Conservation (phyloP, 441 rosid genomes). For the Flueggea neowawraea region DNA sequence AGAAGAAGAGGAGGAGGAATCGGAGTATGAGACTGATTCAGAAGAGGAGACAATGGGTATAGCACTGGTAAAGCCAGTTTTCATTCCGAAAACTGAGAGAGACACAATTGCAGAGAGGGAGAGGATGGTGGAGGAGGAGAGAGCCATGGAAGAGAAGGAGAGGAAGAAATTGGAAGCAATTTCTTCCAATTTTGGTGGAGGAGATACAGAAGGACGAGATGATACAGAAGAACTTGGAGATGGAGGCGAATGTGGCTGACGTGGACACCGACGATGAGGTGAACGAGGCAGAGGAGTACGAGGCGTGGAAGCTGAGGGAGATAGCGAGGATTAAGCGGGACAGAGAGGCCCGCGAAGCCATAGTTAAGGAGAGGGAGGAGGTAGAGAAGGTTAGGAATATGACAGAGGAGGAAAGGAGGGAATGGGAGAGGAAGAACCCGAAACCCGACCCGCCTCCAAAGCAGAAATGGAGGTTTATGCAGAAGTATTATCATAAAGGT, state of each 20-base stretch:
- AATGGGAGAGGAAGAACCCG: slow-evolving; percentile 91
- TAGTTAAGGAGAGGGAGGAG: slow-evolving; percentile 84
- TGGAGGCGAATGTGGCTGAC: slow-evolving; percentile 68
- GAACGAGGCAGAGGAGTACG: slow-evolving; percentile 89
- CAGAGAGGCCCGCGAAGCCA: slow-evolving; percentile 69
- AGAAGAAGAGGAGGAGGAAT: slow-evolving; percentile 77
- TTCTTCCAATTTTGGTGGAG: slow-evolving; percentile 79
- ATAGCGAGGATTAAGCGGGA: slow-evolving; percentile 82
- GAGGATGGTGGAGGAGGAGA: slow-evolving; percentile 73
- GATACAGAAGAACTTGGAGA: slow-evolving; percentile 66
- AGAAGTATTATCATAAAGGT: slow-evolving; percentile 89
- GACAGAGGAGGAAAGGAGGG: slow-evolving; percentile 96
- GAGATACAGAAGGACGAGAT: slow-evolving; percentile 73
- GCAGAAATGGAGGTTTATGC: slow-evolving; percentile 93
- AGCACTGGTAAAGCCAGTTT: slow-evolving; percentile 81
- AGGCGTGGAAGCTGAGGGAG: slow-evolving; percentile 91
- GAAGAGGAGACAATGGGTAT: slow-evolving; percentile 68
- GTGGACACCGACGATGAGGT: slow-evolving; percentile 91
- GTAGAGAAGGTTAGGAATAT: slow-evolving; percentile 85
- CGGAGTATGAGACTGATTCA: slow-evolving; percentile 91
- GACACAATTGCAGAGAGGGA: slow-evolving; percentile 86
- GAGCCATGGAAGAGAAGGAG: slow-evolving; percentile 65
- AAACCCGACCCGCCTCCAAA: slow-evolving; percentile 50
- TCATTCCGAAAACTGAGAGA: slow-evolving; percentile 79
- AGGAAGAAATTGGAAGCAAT: slow-evolving; percentile 66